phyloP scores from a whole-genome alignment of 768 basidiomycete species.

The Peribolospora kevripleyi region DNA sequence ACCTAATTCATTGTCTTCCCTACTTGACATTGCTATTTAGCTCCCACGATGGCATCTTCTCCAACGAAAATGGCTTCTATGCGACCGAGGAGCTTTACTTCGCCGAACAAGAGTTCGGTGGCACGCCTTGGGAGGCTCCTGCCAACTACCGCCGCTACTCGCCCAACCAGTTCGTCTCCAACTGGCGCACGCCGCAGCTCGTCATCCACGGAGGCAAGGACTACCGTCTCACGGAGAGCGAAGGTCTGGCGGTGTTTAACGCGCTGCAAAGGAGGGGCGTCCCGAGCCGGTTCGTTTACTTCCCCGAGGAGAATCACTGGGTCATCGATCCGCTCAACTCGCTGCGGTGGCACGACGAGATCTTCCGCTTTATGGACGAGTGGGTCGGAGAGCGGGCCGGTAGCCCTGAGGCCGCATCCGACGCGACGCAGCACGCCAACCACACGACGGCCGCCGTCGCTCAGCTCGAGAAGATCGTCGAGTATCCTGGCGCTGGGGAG shows the following conservation, averaged over 20 bases:
- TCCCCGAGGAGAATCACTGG: conserved; percentile 87
- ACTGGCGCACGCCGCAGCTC: conserved; percentile 14
- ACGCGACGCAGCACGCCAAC: too few relatives aligned
- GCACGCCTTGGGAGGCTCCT: conserved; percentile 11
- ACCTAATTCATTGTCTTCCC: too few relatives aligned
- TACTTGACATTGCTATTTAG: too few relatives aligned
- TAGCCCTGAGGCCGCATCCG: too few relatives aligned
- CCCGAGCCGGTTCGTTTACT: conserved; percentile 30
- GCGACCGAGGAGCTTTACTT: conserved; percentile 51
- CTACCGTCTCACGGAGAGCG: conserved; percentile 7
- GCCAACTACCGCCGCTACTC: conserved; percentile 10
- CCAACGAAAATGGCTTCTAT: conserved; percentile 53
- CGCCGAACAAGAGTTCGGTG: conserved; percentile 11
- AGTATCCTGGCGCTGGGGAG: too few relatives aligned
- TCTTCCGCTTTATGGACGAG: conserved; percentile 62
- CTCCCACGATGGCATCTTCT: conserved; percentile 81
- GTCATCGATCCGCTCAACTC: conserved; percentile 43
- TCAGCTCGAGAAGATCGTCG: too few relatives aligned
- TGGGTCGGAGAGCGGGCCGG: conserved; percentile 15
- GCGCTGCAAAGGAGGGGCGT: conserved; percentile 12
- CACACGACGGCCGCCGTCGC: too few relatives aligned
- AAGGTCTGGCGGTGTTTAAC: conserved; percentile 13
- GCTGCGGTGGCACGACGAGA: conserved; percentile 64
- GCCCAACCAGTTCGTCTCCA: conserved; percentile 4
- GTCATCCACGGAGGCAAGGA: conserved; percentile 14